These are phyloP conservation scores for Aspergillus bombycis DNA, from an alignment of 2,329 filamentous ascomycete genomes.

Conservation along the genomic window DNA sequence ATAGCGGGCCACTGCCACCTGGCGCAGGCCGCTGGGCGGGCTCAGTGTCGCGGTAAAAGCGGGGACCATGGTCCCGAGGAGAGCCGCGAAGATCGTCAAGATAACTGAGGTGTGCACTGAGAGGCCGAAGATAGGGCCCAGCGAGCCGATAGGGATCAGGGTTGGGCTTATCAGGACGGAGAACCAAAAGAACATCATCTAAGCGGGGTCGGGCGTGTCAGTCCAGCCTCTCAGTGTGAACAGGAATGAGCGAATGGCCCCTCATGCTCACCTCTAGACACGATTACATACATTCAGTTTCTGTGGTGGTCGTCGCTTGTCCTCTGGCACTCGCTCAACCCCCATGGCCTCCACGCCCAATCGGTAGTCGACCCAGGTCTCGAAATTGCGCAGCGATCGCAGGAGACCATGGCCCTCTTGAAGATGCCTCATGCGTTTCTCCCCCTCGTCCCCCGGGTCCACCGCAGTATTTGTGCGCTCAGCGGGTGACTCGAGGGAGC, in stretches of 20 bases:
- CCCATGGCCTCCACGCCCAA: conserved; percentile 10
- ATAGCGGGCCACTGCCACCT: conserved; percentile 31
- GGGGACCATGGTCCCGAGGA: conserved; percentile 24
- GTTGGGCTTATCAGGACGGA: conserved; percentile 20
- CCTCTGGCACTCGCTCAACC: conserved; percentile 7
- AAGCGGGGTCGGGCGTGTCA: not conserved
- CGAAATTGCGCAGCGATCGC: conserved; percentile 3
- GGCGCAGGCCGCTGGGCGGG: conserved; percentile 27
- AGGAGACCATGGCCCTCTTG: not conserved
- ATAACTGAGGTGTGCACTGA: conserved; percentile 27
- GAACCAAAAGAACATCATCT: conserved; percentile 29
- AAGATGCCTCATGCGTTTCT: not conserved
- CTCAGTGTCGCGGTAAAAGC: conserved; percentile 22
- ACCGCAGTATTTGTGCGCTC: not conserved
- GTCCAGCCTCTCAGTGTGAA: not conserved
- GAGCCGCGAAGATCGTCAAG: conserved; percentile 26
- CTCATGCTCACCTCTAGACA: not conserved
- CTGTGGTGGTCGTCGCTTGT: conserved; percentile 1
- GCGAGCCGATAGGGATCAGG: conserved; percentile 25
- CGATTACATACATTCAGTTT: conserved; percentile 3
- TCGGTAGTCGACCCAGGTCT: conserved; percentile 6
- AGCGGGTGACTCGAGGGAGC: not conserved
- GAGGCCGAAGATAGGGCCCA: conserved; percentile 31
- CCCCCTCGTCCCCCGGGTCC: not conserved
- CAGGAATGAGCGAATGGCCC: not conserved